Conservation (phyloP, 164 flowering plant genomes). For the Umbilicus rupestris region DNA sequence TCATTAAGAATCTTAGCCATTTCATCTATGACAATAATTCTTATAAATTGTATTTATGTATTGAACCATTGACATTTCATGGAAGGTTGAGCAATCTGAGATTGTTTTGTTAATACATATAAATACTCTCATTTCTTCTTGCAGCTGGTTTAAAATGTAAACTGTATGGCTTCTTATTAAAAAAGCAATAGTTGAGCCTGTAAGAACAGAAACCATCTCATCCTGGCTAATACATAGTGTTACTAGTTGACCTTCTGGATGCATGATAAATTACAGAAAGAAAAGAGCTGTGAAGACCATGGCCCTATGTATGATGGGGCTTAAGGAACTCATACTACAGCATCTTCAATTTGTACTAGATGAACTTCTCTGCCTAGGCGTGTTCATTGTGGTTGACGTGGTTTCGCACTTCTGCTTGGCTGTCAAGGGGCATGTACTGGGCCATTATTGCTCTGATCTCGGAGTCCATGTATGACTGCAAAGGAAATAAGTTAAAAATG, state of each 20-base stretch:
- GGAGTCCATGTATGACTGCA: constrained; percentile 61
- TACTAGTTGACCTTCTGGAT: no score
- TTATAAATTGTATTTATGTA: background rate
- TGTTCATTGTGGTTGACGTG: constrained; percentile 30
- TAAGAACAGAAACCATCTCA: no score
- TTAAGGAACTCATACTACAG: background rate
- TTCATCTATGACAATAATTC: constrained; percentile 3
- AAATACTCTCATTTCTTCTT: no score
- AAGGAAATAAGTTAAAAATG: background rate
- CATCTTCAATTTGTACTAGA: constrained; percentile 1
- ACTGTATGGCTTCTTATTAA: no score
- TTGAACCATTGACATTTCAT: background rate
- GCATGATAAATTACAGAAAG: no score
- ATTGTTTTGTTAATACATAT: background rate
- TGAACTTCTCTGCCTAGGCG: constrained; percentile 16
- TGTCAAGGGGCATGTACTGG: constrained; percentile 82
- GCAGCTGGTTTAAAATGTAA: no score
- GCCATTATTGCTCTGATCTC: constrained; percentile 85
- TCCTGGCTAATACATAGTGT: no score
- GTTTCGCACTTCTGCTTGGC: constrained; percentile 54
- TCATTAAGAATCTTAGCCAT: constrained; percentile 1
- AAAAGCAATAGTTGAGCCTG: no score
- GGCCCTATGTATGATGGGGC: background rate
- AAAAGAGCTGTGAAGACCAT: background rate
- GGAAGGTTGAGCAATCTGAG: background rate